Evolutionary conservation across 208 protist genomes (phyloP).

Genomic region (Trypanosoma boissoni): DNA sequence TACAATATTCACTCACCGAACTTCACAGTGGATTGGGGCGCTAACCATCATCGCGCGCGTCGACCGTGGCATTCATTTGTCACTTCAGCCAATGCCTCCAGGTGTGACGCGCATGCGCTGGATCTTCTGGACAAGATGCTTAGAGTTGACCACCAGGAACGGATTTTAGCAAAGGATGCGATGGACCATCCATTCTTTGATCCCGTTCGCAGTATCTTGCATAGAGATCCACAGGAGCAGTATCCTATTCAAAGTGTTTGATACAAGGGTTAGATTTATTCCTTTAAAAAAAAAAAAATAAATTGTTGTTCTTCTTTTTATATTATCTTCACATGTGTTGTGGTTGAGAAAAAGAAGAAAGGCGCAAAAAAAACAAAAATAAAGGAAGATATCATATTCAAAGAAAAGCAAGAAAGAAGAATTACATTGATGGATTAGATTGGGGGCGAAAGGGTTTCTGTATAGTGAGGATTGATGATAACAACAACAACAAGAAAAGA

Average conservation of each 20-base stretch:
- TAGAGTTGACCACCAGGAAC: slow-evolving; percentile 95
- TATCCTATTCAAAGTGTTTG: slow-evolving; percentile 31
- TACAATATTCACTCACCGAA: slow-evolving; percentile 93
- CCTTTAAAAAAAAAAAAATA: background rate
- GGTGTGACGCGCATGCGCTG: slow-evolving; percentile 93
- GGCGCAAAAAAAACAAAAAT: background rate
- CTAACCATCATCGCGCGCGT: slow-evolving; percentile 19
- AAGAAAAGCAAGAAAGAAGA: slow-evolving; percentile 9
- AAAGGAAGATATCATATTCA: background rate
- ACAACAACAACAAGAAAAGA: slow-evolving; percentile 1
- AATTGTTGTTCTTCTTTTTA: background rate
- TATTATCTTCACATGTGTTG: background rate
- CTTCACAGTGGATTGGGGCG: slow-evolving; percentile 60
- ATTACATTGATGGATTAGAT: no score
- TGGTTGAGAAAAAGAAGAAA: background rate
- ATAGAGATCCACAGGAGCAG: slow-evolving; percentile 45
- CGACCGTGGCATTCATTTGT: slow-evolving; percentile 47
- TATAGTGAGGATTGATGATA: no score
- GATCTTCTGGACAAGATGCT: slow-evolving; percentile 98
- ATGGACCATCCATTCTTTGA: slow-evolving; percentile 99
- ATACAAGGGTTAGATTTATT: slow-evolving; percentile 10
- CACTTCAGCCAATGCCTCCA: slow-evolving; percentile 57
- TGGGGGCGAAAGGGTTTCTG: no score
- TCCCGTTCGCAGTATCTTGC: slow-evolving; percentile 67
- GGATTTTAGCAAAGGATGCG: slow-evolving; percentile 96